Evolutionary conservation across 1,139 yeast genomes (phyloP), one percentile per base, ranked within the genome.

Genomic region (Blastobotrys malaysiensis): DNA sequence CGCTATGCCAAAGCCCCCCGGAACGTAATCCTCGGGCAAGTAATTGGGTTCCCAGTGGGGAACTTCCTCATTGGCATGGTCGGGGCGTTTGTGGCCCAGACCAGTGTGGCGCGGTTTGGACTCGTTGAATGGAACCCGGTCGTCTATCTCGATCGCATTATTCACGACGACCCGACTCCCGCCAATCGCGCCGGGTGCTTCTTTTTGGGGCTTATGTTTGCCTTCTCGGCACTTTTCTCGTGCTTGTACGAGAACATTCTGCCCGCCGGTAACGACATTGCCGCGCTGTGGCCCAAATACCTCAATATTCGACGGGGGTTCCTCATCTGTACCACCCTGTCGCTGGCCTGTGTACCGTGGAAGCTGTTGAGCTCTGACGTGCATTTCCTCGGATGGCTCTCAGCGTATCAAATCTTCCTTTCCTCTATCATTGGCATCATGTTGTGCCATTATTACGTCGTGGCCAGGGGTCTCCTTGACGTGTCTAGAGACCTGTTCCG

Each of bases 121-220:
- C 78, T 76, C 55, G 76, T 87, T 22, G 80, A 77, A 65, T 86
- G 95, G 95, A 60, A 60, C 44, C 63, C 63, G 9, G 52, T 60
- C 13, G 47, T 52, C 18, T 60, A 59, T 49, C 54, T 60, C 9
- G 60, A 52, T 22, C 22, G 52, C 13, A 48, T 52, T 11, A 43
- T 52, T 9, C 52, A 48, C 18, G 52, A 39, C 74, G 78, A 58
- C 74, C 77, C 61, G 76, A 77, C 55, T 72, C 73, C 59, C 2
- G 89, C 82, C 65, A 86, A 86, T 53, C 75, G 88, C 66, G 91
- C 87, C 18, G 93, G 90, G 61, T 89, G 83, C 1, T 86, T 86
- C 67, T 75, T 86, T 57, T 80, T 86, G 58, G 76, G 86, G 11
- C 75, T 82, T 52, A 84, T 86, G 0, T 86, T 86, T 72, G 86